Evolutionary conservation across 768 basidiomycete genomes (phyloP).

Genomic region (Lactarius hengduanensis): DNA sequence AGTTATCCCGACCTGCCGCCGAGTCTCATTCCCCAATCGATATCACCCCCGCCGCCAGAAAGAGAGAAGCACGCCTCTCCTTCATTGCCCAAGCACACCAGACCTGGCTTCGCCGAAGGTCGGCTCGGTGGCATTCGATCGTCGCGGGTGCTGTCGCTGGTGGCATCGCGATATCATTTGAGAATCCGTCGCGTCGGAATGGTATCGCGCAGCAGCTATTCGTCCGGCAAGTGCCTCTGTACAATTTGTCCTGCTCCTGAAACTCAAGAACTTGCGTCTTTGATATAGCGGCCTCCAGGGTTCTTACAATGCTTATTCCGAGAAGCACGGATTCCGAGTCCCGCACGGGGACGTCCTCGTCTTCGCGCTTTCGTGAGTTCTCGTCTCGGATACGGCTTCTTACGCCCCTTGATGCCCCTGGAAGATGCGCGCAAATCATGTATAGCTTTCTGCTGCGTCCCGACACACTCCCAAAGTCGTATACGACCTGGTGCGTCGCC

Average conservation of each 20-base stretch:
- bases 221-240: constrained; percentile 59
- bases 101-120: constrained; percentile 61
- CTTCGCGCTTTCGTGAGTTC: constrained; percentile 67
- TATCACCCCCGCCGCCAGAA: neutral
- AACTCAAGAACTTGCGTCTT: neutral
- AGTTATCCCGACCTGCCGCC: constrained; percentile 23
- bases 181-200: constrained; percentile 61
- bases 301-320: constrained; percentile 76
- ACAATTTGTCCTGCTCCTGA: neutral
- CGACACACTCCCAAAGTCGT: constrained; percentile 80
- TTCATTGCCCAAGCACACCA: constrained; percentile 63
- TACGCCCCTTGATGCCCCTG: neutral
- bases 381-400: neutral
- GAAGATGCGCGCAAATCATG: constrained; percentile 84
- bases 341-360: constrained; percentile 84
- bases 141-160: constrained; percentile 77
- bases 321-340: constrained; percentile 61
- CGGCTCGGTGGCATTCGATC: constrained; percentile 75
- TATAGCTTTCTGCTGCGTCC: constrained; percentile 76
- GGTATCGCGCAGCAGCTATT: constrained; percentile 86
- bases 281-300: constrained; percentile 78
- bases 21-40: constrained; percentile 23
- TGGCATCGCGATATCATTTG: constrained; percentile 70
- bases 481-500: constrained; percentile 61
- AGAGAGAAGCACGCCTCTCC: constrained; percentile 54